phyloP scores from a whole-genome alignment of 2,329 filamentous ascomycete genomes.

The Zasmidium angulare region DNA sequence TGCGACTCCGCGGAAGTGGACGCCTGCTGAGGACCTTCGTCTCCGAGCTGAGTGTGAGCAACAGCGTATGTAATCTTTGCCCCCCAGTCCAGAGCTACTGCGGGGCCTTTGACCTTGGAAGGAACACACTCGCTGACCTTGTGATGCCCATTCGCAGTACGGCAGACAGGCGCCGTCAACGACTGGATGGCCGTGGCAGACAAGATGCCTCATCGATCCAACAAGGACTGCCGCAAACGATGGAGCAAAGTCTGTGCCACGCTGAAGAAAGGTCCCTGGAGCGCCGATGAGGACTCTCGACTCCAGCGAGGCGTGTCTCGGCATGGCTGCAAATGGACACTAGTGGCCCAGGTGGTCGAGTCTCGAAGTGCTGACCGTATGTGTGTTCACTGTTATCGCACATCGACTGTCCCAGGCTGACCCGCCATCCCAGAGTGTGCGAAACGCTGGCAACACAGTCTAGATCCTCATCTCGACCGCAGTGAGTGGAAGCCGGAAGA shows the following conservation, averaged over 20 bases:
- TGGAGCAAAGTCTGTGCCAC: background rate
- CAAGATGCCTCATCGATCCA: background rate
- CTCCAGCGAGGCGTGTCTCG: background rate
- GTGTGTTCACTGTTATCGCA: no score
- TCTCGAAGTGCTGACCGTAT: background rate
- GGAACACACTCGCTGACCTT: no score
- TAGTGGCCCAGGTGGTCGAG: background rate
- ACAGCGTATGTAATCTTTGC: no score
- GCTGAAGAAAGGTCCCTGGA: constrained; percentile 1
- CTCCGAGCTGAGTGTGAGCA: no score
- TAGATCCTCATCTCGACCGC: background rate
- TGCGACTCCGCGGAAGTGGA: no score
- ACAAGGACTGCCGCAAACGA: constrained; percentile 3
- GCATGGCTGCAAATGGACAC: background rate
- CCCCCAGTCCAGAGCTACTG: no score
- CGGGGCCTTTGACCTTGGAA: no score
- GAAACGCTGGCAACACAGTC: background rate
- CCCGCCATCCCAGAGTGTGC: background rate
- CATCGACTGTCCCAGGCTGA: no score
- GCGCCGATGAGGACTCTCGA: background rate
- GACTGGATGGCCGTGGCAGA: constrained; percentile 1
- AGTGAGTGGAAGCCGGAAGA: background rate
- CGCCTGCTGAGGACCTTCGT: no score
- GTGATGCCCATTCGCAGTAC: no score
- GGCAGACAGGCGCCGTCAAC: background rate